These are phyloP conservation scores for Neofusicoccum cordaticola DNA, from an alignment of 2,329 filamentous ascomycete species.

Conservation along the genomic window DNA sequence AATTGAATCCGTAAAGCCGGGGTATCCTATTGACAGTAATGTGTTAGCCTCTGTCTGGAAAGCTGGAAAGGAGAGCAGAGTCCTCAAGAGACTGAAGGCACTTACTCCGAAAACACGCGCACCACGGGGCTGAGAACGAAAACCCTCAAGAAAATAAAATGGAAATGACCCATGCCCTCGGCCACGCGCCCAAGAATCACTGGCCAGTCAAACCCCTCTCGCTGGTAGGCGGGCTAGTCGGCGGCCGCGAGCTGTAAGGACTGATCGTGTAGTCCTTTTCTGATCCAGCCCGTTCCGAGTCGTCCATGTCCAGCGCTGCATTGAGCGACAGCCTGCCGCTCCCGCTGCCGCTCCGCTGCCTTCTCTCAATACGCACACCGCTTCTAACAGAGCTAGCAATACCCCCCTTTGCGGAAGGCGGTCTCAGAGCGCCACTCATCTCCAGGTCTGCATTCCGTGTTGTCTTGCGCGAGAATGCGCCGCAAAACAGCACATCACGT, in stretches of 20 bases:
- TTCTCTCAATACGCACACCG: no score
- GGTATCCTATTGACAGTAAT: no score
- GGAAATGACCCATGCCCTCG: no score
- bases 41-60: no score
- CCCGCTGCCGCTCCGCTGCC: background rate
- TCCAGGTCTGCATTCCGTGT: background rate
- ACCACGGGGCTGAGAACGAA: no score
- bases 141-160: no score
- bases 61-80: no score
- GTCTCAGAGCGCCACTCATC: background rate
- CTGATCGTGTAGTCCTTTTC: conserved; percentile 1
- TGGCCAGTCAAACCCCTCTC: background rate
- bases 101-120: no score
- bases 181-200: background rate
- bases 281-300: background rate
- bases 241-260: background rate
- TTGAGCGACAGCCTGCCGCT: background rate
- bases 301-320: background rate
- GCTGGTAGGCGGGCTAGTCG: background rate
- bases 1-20: no score
- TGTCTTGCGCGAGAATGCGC: background rate
- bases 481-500: background rate
- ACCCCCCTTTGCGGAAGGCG: background rate
- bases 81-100: no score
- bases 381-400: background rate